Evolutionary conservation across 148 eudicot species (phyloP).

Genomic region (Oxyria digyna): DNA sequence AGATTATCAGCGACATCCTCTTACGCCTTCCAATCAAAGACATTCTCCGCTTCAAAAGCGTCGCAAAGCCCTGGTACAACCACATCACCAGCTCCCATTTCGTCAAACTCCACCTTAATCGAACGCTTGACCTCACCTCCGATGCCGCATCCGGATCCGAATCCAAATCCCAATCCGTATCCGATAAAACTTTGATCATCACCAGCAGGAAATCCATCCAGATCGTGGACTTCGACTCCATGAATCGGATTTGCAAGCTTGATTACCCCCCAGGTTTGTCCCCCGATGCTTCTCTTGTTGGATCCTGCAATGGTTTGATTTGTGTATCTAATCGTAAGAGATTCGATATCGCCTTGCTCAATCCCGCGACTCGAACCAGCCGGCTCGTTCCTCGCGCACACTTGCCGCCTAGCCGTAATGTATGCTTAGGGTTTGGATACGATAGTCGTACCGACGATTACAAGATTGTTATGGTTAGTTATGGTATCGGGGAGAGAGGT

Average conservation of each 20-base stretch:
- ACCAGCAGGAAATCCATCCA: neutral
- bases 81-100: slow-evolving; percentile 8
- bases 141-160: neutral
- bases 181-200: neutral
- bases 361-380: neutral
- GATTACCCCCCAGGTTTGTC: slow-evolving; percentile 2
- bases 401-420: neutral
- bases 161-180: too few relatives aligned
- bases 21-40: slow-evolving; percentile 8
- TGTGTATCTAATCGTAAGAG: neutral
- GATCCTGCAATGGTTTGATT: slow-evolving; percentile 9
- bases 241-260: neutral
- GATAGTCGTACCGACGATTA: slow-evolving; percentile 6
- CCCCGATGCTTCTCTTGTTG: neutral
- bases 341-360: neutral
- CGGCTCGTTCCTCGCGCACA: neutral
- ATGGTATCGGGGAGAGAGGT: neutral
- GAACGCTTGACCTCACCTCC: neutral
- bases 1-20: slow-evolving; percentile 7
- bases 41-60: slow-evolving; percentile 3
- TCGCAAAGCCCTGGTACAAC: slow-evolving; percentile 6
- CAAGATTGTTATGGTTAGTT: slow-evolving; percentile 3
- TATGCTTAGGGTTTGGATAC: slow-evolving; percentile 1
- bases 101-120: slow-evolving; percentile 11
- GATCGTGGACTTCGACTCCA: neutral